phyloP scores from a whole-genome alignment of 2,329 filamentous ascomycete genomes.

The Fusarium sororula region DNA sequence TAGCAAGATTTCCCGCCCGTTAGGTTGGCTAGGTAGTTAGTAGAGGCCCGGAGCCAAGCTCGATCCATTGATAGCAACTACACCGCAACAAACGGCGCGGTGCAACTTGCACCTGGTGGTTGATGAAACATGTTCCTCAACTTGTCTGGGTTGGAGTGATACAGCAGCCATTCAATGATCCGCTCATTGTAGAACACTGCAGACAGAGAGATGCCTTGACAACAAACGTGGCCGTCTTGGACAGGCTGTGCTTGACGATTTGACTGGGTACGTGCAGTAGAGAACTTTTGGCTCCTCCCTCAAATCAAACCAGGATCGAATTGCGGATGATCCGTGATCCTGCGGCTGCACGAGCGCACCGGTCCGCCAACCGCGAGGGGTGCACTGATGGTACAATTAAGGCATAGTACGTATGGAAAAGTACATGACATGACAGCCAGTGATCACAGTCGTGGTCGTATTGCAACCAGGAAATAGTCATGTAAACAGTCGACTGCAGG shows the following conservation, averaged over 20 bases:
- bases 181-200: slow-evolving; percentile 12
- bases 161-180: slow-evolving; percentile 6
- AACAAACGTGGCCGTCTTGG: slow-evolving; percentile 43
- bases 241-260: slow-evolving; percentile 37
- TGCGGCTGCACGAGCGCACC: slow-evolving; percentile 50
- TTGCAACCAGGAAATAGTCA: not conserved
- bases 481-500: not conserved
- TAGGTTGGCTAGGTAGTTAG: not conserved
- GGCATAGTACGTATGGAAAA: not conserved
- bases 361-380: slow-evolving; percentile 44
- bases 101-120: not conserved
- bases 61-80: not conserved
- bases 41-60: not conserved
- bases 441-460: not conserved
- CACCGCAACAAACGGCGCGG: not conserved
- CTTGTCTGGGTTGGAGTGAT: not conserved
- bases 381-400: slow-evolving; percentile 5
- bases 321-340: slow-evolving; percentile 45
- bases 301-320: slow-evolving; percentile 39
- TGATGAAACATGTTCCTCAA: not conserved
- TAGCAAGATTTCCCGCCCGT: not conserved
- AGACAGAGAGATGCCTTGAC: not conserved
- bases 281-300: slow-evolving; percentile 13
- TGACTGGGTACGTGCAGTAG: slow-evolving; percentile 8
- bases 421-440: not conserved